These are phyloP conservation scores for Huiozyma sinensis DNA, from an alignment of 805 yeast genomes.

Conservation along the genomic window DNA sequence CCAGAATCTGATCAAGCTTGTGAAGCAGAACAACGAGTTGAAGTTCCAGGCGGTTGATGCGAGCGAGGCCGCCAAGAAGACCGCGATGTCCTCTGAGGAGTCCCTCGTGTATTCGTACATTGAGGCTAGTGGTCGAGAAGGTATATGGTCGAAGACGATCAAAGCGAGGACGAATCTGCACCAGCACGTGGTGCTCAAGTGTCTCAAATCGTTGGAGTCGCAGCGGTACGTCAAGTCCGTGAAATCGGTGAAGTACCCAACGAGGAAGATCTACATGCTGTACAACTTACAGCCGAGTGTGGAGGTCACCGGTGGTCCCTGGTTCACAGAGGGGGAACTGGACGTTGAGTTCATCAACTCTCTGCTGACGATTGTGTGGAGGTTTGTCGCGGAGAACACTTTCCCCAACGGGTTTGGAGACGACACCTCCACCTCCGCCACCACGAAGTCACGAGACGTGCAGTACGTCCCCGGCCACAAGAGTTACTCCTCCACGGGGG, in stretches of 20 bases:
- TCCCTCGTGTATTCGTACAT: slow-evolving; percentile 84
- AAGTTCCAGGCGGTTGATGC: slow-evolving; percentile 65
- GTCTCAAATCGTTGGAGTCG: slow-evolving; percentile 67
- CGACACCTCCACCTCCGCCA: slow-evolving; percentile 3
- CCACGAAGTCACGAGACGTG: slow-evolving; percentile 5
- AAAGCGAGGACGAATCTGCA: slow-evolving; percentile 82
- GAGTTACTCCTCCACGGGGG: slow-evolving; percentile 59
- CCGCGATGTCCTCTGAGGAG: slow-evolving; percentile 77
- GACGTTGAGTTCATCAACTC: slow-evolving; percentile 90
- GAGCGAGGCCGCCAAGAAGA: slow-evolving; percentile 66
- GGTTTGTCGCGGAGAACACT: slow-evolving; percentile 65
- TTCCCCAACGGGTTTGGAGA: slow-evolving; percentile 55
- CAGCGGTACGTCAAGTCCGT: slow-evolving; percentile 81
- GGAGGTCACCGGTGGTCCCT: slow-evolving; percentile 97
- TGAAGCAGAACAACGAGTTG: slow-evolving; percentile 55
- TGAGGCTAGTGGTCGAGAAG: slow-evolving; percentile 88
- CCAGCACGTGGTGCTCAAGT: slow-evolving; percentile 79
- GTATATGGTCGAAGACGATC: slow-evolving; percentile 90
- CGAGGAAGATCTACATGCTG: slow-evolving; percentile 92
- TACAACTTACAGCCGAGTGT: slow-evolving; percentile 87
- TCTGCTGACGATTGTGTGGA: slow-evolving; percentile 75
- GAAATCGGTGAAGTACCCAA: slow-evolving; percentile 85
- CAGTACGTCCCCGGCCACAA: slow-evolving; percentile 47
- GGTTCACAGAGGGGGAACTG: slow-evolving; percentile 94
- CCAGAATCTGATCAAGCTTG: slow-evolving; percentile 54